Evolutionary conservation across 306 rosid genomes (phyloP), one percentile per base, ranked within the genome.

Genomic region (Gastrolobium villosum): DNA sequence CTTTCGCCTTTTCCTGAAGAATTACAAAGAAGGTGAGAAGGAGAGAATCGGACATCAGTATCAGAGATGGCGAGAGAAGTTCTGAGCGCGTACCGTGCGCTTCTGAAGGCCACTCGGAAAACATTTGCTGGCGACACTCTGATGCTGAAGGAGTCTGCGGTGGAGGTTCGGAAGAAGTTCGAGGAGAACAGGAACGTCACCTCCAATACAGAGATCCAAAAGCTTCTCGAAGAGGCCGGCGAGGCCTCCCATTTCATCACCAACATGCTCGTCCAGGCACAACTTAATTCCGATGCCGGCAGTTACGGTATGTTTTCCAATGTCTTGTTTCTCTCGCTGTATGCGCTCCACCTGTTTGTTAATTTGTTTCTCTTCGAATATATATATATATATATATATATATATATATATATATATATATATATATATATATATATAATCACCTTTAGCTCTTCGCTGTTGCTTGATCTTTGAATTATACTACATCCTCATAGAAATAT

Each of bases 261-360:
- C 86, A 78, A 78, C 85, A 93, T 91, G 97, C 75, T 95, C 79
- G 90, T 95, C 76, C 98, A 95, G 80, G 99, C 98, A 46, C 90
- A 86, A 53, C 96, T 89, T 64, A 93, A 87, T 77, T 37, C 94
- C 59, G 68, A 63, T 0, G 28, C 79, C 9, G 96, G 99, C 15
- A 88, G 85, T 63, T 95, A 89, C 55, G 88, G 98, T 92, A 79
- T 6, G 11, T 32, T 5, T 7, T 52, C 5, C 10, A 2, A 3
- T 20, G 26, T 1, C 5, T 50, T 15, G 52, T 53, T 50, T 44
- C 49, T 28, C 71, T 37, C 30, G 20, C 30, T 30, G 26, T 15
- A 5, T 46, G 90, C 87, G 54, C 73, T 26, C 81, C 52, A 70
- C 67, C 68, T 79, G 86, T 83, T 90, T 65, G 81, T 14, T 78